phyloP scores from a whole-genome alignment of 495 filamentous ascomycete species.

The Daldinia loculata region DNA sequence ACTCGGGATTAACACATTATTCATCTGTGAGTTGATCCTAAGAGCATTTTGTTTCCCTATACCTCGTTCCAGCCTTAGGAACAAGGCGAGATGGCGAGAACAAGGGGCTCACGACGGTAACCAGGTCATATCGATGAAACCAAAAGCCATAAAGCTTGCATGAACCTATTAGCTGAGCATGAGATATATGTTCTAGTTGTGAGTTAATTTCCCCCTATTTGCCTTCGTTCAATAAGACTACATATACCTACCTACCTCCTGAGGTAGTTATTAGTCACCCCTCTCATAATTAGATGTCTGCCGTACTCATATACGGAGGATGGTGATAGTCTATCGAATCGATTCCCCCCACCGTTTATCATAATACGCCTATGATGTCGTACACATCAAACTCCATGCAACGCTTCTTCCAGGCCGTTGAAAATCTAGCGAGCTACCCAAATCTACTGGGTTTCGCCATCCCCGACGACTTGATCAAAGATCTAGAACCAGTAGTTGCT shows the following conservation, averaged over 20 bases:
- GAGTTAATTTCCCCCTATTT: constrained; percentile 55
- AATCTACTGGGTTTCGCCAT: constrained; percentile 80
- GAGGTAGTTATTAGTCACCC: background rate
- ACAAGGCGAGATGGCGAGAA: background rate
- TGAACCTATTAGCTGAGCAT: constrained; percentile 70
- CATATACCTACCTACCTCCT: too few species aligned
- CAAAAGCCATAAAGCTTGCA: constrained; percentile 69
- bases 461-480: constrained; percentile 75
- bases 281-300: background rate
- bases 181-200: constrained; percentile 82
- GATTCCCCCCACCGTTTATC: constrained; percentile 62
- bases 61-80: background rate
- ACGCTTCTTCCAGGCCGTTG: constrained; percentile 72
- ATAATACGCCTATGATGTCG: constrained; percentile 45
- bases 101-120: constrained; percentile 4
- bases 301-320: background rate
- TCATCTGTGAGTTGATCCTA: constrained; percentile 48
- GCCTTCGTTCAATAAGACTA: background rate
- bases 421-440: constrained; percentile 67
- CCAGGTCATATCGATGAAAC: constrained; percentile 69
- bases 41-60: background rate
- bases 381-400: constrained; percentile 67
- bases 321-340: constrained; percentile 55
- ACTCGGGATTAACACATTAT: constrained; percentile 73
- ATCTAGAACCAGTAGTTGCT: constrained; percentile 62